A percentile compares a stretch with the other conserved stretches of the same genome.
Conservation (phyloP, 1,139 yeast species). For the Debaryomyces udenii region DNA sequence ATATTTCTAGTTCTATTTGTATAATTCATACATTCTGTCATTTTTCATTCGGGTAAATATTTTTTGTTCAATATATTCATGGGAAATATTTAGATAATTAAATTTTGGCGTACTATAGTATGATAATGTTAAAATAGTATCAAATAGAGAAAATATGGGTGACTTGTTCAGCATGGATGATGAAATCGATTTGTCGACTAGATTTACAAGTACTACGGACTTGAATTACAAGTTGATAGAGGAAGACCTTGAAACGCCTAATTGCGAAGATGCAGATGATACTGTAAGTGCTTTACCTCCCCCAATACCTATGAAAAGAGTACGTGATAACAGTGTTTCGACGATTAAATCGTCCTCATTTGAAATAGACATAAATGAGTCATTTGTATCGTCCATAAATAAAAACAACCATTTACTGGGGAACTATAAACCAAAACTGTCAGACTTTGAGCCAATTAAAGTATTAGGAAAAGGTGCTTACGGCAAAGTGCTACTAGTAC, state of each 20-base stretch:
- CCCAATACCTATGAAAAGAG: constrained; percentile 13
- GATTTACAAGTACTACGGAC: constrained; percentile 11
- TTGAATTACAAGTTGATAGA: constrained; percentile 23
- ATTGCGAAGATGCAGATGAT: constrained; percentile 11
- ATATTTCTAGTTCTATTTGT: not conserved
- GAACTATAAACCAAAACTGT: constrained; percentile 35
- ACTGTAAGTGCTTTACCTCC: constrained; percentile 13
- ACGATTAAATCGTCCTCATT: constrained; percentile 16
- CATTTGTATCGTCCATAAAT: constrained; percentile 30
- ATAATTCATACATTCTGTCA: constrained; percentile 2
- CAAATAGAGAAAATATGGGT: constrained; percentile 15
- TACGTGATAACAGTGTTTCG: constrained; percentile 19
- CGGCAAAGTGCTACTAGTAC: constrained; percentile 83
- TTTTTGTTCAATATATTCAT: not conserved
- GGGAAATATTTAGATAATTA: not conserved
- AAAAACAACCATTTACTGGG: constrained; percentile 10
- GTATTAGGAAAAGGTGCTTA: constrained; percentile 92
- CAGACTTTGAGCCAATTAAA: constrained; percentile 75
- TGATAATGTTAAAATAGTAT: not conserved
- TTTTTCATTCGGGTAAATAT: constrained; percentile 7
- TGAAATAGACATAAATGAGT: constrained; percentile 29
- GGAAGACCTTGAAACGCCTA: constrained; percentile 9
- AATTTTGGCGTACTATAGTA: not conserved
- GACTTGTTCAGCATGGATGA: constrained; percentile 26
- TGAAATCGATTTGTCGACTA: constrained; percentile 16